Evolutionary conservation across 148 eudicot genomes (phyloP), one percentile per base, ranked within the genome.

Genomic region (Rhododendron simsii): DNA sequence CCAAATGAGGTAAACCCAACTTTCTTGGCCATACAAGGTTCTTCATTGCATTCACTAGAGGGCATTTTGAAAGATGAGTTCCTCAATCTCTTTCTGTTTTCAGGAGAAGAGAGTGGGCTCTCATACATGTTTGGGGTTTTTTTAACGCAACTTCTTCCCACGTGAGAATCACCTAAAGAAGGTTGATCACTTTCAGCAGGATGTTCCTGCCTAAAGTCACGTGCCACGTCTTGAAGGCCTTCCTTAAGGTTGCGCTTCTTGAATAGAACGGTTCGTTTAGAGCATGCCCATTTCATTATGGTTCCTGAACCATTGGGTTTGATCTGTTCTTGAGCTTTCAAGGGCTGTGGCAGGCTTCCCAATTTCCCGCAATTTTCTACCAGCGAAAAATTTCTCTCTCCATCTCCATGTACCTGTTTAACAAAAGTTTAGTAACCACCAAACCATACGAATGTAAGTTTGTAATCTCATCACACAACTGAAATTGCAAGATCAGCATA

Each of bases 221-320:
- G 51, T 57, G 67, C 86, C 45, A 86, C 78, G 51, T 55, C 88
- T 26, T 75, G 87, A 41, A 61, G 87, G 30, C 78, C 88, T 67
- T 48, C 86, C 89, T 88, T 87, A 63, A 21, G 50, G 65, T 69
- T 86, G 85, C 73, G 86, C 79, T 88, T 94, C 89, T 89, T 91
- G 18, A 81, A 81, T 30, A 85, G 91, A 86, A 81, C 88, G 48
- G 91, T 89, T 85, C 90, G 80, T 82, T 89, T 93, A 26, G 85
- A 81, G 81, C 88, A 69, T 86, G 85, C 76, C 81, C 88, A 82
- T 81, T 82, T 82, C 41, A 79, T 48, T 15, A 82, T 55, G 53
- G 85, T 87, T 90, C 87, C 95, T n/a, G 91, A 85, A 81, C 79
- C 87, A 88, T 65, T 71, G 15, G 67, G 55, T 85, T 85, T 90